These are phyloP conservation scores for Penicillium crystallinum DNA, from an alignment of 495 filamentous ascomycete species.

Conservation along the genomic window DNA sequence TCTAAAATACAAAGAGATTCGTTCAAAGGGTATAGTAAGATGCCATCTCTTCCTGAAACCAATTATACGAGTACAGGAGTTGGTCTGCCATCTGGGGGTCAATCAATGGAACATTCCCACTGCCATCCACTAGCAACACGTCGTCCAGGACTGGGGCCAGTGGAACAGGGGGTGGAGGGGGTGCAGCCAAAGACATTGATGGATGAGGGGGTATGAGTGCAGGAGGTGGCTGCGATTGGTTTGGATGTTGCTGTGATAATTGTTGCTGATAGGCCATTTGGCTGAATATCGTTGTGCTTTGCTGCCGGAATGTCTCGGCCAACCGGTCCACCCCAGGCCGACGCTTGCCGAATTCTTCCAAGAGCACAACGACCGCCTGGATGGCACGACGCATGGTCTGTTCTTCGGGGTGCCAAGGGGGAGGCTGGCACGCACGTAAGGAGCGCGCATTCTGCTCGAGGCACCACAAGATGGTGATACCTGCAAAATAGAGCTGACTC, in stretches of 20 bases:
- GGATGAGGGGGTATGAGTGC: constrained; percentile 22
- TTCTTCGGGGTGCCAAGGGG: constrained; percentile 42
- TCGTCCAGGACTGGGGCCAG: constrained; percentile 42
- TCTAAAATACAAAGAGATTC: constrained; percentile 2
- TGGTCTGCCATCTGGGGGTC: constrained; percentile 41
- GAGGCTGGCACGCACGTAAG: constrained; percentile 34
- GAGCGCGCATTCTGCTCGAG: constrained; percentile 43
- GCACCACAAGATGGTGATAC: constrained; percentile 47
- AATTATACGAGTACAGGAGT: constrained; percentile 41
- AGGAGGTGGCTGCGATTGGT: constrained; percentile 14
- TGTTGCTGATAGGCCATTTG: constrained; percentile 40
- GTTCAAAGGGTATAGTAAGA: constrained; percentile 40
- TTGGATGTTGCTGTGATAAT: constrained; percentile 18
- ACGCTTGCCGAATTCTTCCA: constrained; percentile 46
- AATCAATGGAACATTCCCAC: constrained; percentile 32
- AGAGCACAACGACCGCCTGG: constrained; percentile 42
- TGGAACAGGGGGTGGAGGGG: constrained; percentile 33
- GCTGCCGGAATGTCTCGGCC: constrained; percentile 41
- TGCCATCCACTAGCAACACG: constrained; percentile 35
- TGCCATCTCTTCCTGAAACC: constrained; percentile 45
- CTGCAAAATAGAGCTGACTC: constrained; percentile 49
- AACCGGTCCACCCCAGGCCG: constrained; percentile 44
- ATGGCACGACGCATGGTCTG: constrained; percentile 43
- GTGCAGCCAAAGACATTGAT: constrained; percentile 16
- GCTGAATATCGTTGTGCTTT: constrained; percentile 45